Evolutionary conservation across 306 rosid species (phyloP), one percentile per base, ranked within the genome.

Genomic region (Echinosophora koreensis): DNA sequence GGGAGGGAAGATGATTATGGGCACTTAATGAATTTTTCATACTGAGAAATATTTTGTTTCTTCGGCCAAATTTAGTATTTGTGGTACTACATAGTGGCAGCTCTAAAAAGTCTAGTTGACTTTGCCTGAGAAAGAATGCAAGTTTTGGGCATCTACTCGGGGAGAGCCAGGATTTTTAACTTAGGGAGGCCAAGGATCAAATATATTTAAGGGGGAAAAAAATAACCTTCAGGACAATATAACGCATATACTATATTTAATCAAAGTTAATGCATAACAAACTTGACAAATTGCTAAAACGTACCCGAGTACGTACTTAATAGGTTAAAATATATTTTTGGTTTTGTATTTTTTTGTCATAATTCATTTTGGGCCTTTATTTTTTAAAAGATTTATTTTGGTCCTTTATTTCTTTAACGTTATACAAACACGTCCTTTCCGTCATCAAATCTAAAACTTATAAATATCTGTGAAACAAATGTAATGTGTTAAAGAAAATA

Each of bases 221-320:
- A 49, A 50, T 10, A 18, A 56, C 22, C 18, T 12, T 34, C 38
- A 30, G 39, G 28, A 5, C 62, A 12, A 44, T 35, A 67, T 74
- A 22, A 28, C n/a, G 22, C 38, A 22, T 47, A 37, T 5, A 17
- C 22, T 22, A 22, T 22, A 22, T 22, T 22, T 22, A 47, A 32
- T 46, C 14, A 47, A 61, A 61, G 15, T 61, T 12, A 35, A 70
- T 52, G 50, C 38, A 10, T 62, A 16, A 74, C 12, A 47, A 61
- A 34, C 27, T 14, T 8, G 46, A 15, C 13, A 6, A 32, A 62
- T 62, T 61, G 38, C 52, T 15, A 60, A 28, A 74, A 60, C 51
- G 7, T 38, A 32, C 6, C 22, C 38, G 14, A 11, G 17, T 13
- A 8, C 10, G 35, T 17, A 3, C 14, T 27, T 22, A 5, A 46